Conservation (phyloP, 345 rosid species). For the Eucalyptus tenuipes region DNA sequence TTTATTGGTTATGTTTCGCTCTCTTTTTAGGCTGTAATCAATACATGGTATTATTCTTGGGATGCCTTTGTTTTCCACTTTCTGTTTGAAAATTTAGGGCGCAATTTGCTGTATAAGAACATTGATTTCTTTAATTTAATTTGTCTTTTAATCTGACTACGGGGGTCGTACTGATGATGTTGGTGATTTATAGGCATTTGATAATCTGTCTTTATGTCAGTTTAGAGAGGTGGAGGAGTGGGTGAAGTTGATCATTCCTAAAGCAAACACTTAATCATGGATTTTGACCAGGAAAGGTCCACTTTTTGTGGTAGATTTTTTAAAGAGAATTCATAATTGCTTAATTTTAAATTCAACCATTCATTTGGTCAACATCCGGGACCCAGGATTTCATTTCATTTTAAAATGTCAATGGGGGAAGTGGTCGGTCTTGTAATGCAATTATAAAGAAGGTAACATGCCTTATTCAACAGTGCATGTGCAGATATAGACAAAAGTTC, state of each 20-base stretch:
- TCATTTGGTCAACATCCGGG: constrained; percentile 41
- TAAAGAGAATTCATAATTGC: constrained; percentile 3
- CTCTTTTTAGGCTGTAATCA: background rate
- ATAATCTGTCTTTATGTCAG: constrained; percentile 19
- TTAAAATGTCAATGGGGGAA: constrained; percentile 30
- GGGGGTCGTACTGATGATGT: background rate
- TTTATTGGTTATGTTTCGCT: background rate
- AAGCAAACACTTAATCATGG: constrained; percentile 24
- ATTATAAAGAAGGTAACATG: constrained; percentile 41
- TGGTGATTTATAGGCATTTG: background rate
- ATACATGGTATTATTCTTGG: background rate
- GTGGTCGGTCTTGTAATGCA: constrained; percentile 33
- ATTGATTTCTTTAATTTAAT: background rate
- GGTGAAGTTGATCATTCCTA: constrained; percentile 15
- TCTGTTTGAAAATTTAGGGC: background rate
- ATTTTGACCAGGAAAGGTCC: constrained; percentile 19
- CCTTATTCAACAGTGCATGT: background rate
- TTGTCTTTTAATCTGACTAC: background rate
- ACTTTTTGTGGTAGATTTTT: constrained; percentile 12
- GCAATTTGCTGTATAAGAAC: background rate
- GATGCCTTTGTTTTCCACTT: background rate
- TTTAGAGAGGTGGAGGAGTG: constrained; percentile 15
- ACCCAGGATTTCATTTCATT: constrained; percentile 7
- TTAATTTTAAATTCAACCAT: background rate
- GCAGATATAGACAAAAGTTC: background rate